A percentile compares a stretch with the other conserved stretches of the same genome.
These are phyloP conservation scores for Fusarium sp. DNA, from an alignment of 2,329 filamentous ascomycete genomes.

Conservation along the genomic window DNA sequence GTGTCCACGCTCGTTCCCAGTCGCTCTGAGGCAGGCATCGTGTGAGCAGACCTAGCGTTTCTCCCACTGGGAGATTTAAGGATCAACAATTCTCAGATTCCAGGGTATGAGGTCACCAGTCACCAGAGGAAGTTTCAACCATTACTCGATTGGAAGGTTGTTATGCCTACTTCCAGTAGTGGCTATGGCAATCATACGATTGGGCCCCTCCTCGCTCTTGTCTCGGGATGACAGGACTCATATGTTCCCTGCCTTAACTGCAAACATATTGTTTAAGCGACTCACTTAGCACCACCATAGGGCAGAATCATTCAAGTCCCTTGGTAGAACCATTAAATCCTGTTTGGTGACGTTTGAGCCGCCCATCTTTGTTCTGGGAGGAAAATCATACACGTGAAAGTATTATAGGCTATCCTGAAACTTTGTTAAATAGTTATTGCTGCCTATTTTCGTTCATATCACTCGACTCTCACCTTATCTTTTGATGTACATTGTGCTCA, in stretches of 20 bases:
- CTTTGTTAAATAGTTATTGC: neutral
- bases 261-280: neutral
- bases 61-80: neutral
- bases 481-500: neutral
- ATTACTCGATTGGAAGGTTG: neutral
- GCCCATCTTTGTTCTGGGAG: neutral
- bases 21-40: neutral
- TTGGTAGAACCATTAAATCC: neutral
- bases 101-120: neutral
- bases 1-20: neutral
- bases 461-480: neutral
- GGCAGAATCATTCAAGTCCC: too few species aligned
- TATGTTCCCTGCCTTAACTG: neutral
- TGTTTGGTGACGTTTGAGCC: neutral
- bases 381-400: neutral
- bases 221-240: neutral
- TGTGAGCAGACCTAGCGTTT: neutral
- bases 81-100: neutral
- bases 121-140: neutral
- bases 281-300: neutral
- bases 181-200: neutral
- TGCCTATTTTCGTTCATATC: neutral
- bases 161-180: neutral
- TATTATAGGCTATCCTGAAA: neutral
- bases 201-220: neutral